These are phyloP conservation scores for Articulospora tetracladia DNA, from an alignment of 495 filamentous ascomycete species.

Conservation along the genomic window DNA sequence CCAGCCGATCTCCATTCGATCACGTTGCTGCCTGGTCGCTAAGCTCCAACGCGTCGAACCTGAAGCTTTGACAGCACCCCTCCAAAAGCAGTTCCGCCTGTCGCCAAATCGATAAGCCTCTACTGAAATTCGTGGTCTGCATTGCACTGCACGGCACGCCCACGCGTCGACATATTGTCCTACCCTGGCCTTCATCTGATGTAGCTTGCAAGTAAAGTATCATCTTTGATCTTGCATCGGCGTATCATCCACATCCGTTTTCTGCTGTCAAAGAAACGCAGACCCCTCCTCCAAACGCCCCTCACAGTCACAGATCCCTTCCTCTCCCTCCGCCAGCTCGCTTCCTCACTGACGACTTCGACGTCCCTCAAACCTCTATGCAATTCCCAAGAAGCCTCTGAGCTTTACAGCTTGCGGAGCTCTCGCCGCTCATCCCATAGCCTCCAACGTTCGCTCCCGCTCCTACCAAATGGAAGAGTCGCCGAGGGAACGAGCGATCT, in stretches of 20 bases:
- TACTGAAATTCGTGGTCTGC: neutral
- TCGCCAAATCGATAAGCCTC: neutral
- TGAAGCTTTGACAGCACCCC: neutral
- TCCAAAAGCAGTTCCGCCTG: too few relatives aligned
- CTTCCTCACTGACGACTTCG: neutral
- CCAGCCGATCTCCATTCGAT: too few relatives aligned
- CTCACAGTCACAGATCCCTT: neutral
- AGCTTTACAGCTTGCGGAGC: conserved; percentile 20
- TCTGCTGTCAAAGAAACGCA: neutral
- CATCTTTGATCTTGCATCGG: neutral
- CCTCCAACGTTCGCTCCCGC: conserved; percentile 8
- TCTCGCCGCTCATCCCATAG: neutral
- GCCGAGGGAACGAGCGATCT: conserved; percentile 52
- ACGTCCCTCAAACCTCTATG: neutral
- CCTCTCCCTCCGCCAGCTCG: neutral
- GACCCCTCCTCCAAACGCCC: too few relatives aligned
- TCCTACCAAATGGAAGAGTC: conserved; percentile 48
- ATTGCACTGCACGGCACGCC: neutral
- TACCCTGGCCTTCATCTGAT: neutral
- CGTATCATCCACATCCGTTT: neutral
- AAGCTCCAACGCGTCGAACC: neutral
- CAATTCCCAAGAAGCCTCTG: neutral
- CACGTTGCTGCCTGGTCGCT: neutral
- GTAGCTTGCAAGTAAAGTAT: neutral
- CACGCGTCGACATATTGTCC: neutral